Base-by-base conservation (phyloP, 2,329 filamentous ascomycete species). In the Trichocomaceae sp. region DNA sequence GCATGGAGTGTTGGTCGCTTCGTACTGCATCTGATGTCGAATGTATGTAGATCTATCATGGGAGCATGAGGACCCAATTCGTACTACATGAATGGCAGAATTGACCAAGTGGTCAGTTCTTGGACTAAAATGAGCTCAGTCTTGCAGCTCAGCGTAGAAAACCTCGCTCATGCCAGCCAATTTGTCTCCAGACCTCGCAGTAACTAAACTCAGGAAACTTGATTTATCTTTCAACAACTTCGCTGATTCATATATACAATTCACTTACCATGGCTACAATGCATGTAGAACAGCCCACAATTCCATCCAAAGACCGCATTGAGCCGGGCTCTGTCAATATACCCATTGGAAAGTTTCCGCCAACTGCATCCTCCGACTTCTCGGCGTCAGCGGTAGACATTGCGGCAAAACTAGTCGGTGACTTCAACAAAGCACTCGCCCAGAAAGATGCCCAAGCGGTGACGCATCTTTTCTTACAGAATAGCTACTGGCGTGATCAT, bases 401-500 rank as follows among this genome's bases (percentile, higher is more conserved):
- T 37, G 72, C 76, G 5, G 62, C 61, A 0, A 60, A 67, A 2
- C 54, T 75, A 31, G 61, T 78, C 37, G 57, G 65, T 5, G 57
- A 66, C 5, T 64, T 79, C 54, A 79, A 78, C 56, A 35, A 63
- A 1, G 65, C 66, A 0, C 62, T 79, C 2, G 53, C 64, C 1
- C 61, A 64, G 8, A 62, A 65, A 7, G 67, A 77, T 46, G 63
- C 66, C 31, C 55, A 63, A 1, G 63, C 66, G 0, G 52, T 76
- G 6, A 65, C 70, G 0, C 58, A 66, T 4, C 70, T 83, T 0
- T 83, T 83, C 59, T 60, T 77, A 2, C 67, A 77, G 10, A 73
- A 77, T 37, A 72, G 76, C 20, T 83, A 78, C 63, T 84, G 80
- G 80, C 72, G 81, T 37, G 82, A 85, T 61, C 78, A 83, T 52